These are phyloP conservation scores for Plantago ovata DNA, from an alignment of 257 asterid species.

Conservation along the genomic window DNA sequence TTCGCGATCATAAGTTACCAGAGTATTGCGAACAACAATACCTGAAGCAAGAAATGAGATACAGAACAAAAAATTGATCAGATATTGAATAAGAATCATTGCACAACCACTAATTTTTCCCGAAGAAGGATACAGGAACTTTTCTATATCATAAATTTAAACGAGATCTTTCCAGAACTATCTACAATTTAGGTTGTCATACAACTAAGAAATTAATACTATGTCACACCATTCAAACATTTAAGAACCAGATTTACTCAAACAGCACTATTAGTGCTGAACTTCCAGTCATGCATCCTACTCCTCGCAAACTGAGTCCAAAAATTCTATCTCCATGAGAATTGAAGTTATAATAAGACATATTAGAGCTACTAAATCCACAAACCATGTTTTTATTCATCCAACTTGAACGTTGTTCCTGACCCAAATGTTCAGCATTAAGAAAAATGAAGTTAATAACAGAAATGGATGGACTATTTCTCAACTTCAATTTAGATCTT, in stretches of 20 bases:
- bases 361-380: neutral
- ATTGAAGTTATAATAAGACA: neutral
- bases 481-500: too few species aligned
- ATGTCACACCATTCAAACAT: too few species aligned
- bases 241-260: too few species aligned
- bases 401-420: too few species aligned
- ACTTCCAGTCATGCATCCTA: constrained; percentile 2
- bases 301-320: neutral
- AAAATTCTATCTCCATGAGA: constrained; percentile 1
- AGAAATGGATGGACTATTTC: too few species aligned
- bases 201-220: too few species aligned
- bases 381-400: too few species aligned
- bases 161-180: too few species aligned
- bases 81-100: neutral
- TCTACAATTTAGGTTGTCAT: too few species aligned
- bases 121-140: neutral
- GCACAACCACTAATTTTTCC: constrained; percentile 3
- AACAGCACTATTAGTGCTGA: neutral
- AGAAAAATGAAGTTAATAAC: too few species aligned
- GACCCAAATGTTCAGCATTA: too few species aligned
- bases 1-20: constrained; percentile 91
- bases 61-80: constrained; percentile 1
- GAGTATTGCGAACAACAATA: constrained; percentile 91
- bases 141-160: neutral
- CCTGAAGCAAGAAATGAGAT: constrained; percentile 42